phyloP scores from a whole-genome alignment of 768 basidiomycete species.

The Auriscalpium orientale region DNA sequence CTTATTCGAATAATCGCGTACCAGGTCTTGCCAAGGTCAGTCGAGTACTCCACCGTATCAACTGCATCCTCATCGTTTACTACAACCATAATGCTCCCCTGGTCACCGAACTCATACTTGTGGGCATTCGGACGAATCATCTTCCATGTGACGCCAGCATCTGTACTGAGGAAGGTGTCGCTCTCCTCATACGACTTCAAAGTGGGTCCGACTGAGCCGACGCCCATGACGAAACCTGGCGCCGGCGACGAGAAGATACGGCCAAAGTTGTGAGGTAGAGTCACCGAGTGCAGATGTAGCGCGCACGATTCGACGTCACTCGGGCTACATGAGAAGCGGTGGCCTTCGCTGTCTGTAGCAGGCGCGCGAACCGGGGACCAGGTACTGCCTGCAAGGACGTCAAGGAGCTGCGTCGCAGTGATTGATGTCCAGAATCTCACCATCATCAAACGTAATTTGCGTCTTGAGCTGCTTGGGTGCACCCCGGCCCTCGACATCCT shows the following conservation, averaged over 20 bases:
- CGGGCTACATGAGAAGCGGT: constrained; percentile 55
- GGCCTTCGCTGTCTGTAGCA: constrained; percentile 47
- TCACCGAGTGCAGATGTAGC: constrained; percentile 90
- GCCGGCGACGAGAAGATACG: constrained; percentile 92
- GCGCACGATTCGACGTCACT: constrained; percentile 57
- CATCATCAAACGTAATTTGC: constrained; percentile 86
- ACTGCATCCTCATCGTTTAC: constrained; percentile 81
- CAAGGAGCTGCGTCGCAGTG: too few relatives aligned
- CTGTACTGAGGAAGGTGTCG: constrained; percentile 88
- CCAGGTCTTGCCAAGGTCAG: constrained; percentile 81
- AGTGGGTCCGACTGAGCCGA: constrained; percentile 73
- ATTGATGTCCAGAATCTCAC: constrained; percentile 25
- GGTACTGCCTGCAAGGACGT: constrained; percentile 40
- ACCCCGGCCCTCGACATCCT: constrained; percentile 69
- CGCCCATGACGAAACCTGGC: constrained; percentile 94
- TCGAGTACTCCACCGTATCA: constrained; percentile 65
- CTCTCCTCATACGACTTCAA: constrained; percentile 74
- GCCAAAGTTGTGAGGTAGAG: constrained; percentile 87
- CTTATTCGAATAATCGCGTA: constrained; percentile 27
- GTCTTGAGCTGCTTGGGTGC: constrained; percentile 70
- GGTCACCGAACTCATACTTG: constrained; percentile 96
- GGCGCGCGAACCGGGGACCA: constrained; percentile 68
- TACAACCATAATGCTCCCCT: constrained; percentile 70
- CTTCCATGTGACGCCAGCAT: constrained; percentile 82
- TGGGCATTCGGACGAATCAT: constrained; percentile 72